Evolutionary conservation across 2,329 filamentous ascomycete species (phyloP).

Genomic region (Calonectria leucothoes): DNA sequence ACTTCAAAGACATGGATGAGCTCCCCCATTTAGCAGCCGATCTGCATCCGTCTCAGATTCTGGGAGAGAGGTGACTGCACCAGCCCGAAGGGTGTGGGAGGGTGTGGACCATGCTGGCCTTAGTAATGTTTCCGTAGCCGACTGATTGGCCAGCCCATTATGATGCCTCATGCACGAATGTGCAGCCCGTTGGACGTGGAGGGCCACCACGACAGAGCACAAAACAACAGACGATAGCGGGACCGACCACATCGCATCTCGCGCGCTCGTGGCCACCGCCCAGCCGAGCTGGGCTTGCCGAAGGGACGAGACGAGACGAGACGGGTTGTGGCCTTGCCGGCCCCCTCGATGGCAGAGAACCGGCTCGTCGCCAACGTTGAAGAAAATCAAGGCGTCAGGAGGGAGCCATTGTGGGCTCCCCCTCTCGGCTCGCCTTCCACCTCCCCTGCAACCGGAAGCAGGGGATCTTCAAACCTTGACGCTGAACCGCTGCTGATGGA

Average conservation of each 20-base stretch:
- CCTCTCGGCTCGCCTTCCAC: slow-evolving; percentile 24
- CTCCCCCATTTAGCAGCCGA: slow-evolving; percentile 46
- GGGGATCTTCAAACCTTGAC: slow-evolving; percentile 41
- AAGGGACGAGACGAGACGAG: background rate
- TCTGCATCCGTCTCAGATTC: slow-evolving; percentile 53
- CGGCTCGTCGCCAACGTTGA: slow-evolving; percentile 7
- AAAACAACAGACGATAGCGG: slow-evolving; percentile 29
- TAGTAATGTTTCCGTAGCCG: slow-evolving; percentile 28
- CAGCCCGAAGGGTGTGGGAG: slow-evolving; percentile 40
- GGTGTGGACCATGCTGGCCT: slow-evolving; percentile 32
- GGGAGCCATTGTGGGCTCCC: slow-evolving; percentile 21
- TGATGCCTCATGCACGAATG: slow-evolving; percentile 43
- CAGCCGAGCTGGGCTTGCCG: slow-evolving; percentile 1
- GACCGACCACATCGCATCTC: slow-evolving; percentile 18
- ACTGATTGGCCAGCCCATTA: slow-evolving; percentile 32
- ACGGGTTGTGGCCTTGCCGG: background rate
- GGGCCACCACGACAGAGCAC: slow-evolving; percentile 35
- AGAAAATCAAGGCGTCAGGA: slow-evolving; percentile 19
- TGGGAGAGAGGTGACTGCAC: slow-evolving; percentile 42
- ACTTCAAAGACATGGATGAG: slow-evolving; percentile 36
- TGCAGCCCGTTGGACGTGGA: slow-evolving; percentile 34
- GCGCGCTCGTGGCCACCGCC: background rate
- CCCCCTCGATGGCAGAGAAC: background rate
- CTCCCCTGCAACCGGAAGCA: slow-evolving; percentile 31
- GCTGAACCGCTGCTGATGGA: slow-evolving; percentile 23